phyloP scores from a whole-genome alignment of 1,284 basidiomycete genomes.

The Cutaneotrichosporon cutaneum region DNA sequence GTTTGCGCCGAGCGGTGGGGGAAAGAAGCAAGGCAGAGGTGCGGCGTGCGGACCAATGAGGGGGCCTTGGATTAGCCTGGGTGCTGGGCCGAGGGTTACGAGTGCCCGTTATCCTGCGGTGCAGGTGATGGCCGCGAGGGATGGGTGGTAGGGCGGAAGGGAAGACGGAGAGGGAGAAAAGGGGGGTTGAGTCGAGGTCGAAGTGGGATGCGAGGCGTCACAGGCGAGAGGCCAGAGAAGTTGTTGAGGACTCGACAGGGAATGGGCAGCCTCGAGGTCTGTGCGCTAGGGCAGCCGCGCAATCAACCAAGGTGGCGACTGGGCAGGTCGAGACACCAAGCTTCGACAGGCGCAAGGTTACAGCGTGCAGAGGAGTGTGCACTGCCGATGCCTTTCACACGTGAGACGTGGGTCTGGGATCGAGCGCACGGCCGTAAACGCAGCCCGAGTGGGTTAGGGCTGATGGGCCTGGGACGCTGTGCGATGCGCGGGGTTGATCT shows the following conservation, averaged over 20 bases:
- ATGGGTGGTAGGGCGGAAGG: background rate
- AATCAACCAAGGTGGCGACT: conserved; percentile 6
- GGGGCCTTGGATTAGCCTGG: background rate
- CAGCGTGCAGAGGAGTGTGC: background rate
- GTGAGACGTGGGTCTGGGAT: background rate
- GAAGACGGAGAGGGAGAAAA: background rate
- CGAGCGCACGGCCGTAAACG: background rate
- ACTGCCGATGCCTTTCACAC: background rate
- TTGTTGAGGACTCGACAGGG: background rate
- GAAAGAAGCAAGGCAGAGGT: background rate
- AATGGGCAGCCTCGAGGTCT: background rate
- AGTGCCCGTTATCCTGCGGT: too few species aligned
- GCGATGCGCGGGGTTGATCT: too few species aligned
- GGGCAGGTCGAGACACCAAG: background rate
- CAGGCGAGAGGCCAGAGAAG: background rate
- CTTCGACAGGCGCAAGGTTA: background rate
- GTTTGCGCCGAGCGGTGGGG: background rate
- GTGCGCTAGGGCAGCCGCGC: background rate
- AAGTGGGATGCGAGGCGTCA: background rate
- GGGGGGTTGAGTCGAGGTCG: background rate
- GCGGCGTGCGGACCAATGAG: background rate
- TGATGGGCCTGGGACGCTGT: background rate
- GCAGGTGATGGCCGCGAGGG: background rate
- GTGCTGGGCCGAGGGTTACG: too few species aligned
- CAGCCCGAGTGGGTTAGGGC: too few species aligned